Percentiles rank a stretch among this genome's conserved stretches.
phyloP scores from a whole-genome alignment of 768 basidiomycete species.

The Rhodotorula babjevae region DNA sequence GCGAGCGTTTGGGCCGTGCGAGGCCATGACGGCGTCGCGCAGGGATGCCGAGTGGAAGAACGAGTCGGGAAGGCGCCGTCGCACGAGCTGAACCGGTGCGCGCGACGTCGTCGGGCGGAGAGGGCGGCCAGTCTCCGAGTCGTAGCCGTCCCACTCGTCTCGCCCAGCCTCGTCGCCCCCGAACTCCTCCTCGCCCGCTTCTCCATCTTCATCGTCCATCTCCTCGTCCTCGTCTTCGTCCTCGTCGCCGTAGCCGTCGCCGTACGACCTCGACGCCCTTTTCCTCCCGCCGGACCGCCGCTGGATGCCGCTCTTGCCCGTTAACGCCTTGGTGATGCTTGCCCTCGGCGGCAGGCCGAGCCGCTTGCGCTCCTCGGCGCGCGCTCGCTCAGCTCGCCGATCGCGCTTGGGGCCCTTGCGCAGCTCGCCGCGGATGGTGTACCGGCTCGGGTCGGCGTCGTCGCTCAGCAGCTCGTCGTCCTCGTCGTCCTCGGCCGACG shows the following conservation, averaged over 20 bases:
- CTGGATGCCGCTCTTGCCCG: slow-evolving; percentile 3
- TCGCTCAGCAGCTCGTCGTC: not conserved
- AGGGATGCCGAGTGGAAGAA: slow-evolving; percentile 29
- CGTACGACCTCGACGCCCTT: not conserved
- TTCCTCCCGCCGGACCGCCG: not conserved
- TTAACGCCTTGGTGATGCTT: slow-evolving; percentile 1
- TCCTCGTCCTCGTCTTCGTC: not conserved
- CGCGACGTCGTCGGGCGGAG: not conserved
- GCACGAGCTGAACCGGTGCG: not conserved
- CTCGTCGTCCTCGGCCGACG: not conserved
- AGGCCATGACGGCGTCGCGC: slow-evolving; percentile 24
- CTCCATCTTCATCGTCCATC: slow-evolving; percentile 1
- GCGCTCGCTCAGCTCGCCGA: slow-evolving; percentile 5
- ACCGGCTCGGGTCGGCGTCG: not conserved
- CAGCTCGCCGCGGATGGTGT: not conserved
- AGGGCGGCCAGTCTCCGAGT: not conserved
- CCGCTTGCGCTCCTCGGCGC: slow-evolving; percentile 7
- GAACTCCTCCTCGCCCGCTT: too few relatives aligned
- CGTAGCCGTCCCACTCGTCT: slow-evolving; percentile 2
- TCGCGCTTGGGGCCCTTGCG: slow-evolving; percentile 23
- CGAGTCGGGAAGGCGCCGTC: slow-evolving; percentile 20
- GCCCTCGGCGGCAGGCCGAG: slow-evolving; percentile 9
- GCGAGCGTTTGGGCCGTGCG: not conserved
- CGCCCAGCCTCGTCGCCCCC: not conserved
- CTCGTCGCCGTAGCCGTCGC: not conserved